These are phyloP conservation scores for Claviceps arundinis DNA, from an alignment of 2,329 filamentous ascomycete species.

Conservation along the genomic window DNA sequence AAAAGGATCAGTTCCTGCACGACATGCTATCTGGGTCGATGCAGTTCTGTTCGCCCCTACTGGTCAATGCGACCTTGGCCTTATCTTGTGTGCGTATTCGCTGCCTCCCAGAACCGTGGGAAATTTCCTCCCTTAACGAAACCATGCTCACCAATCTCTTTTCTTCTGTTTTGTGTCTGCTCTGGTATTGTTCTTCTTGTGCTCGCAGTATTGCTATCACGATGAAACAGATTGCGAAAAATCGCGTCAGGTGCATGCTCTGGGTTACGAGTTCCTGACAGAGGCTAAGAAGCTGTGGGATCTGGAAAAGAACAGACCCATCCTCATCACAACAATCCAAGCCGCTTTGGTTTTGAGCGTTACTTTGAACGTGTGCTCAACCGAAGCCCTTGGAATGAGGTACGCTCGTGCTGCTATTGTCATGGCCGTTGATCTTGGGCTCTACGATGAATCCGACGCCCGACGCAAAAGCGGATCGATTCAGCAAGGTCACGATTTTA, in stretches of 20 bases:
- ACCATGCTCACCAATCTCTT: neutral
- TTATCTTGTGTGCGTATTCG: conserved; percentile 2
- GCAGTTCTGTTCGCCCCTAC: neutral
- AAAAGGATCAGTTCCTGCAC: neutral
- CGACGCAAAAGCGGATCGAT: neutral
- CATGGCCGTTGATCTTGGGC: neutral
- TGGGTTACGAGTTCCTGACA: conserved; percentile 18
- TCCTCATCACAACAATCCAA: conserved; percentile 18
- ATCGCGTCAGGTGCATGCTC: conserved; percentile 15
- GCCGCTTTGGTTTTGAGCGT: conserved; percentile 14
- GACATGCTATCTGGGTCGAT: neutral
- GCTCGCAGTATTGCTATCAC: neutral
- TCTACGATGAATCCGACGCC: neutral
- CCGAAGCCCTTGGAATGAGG: neutral
- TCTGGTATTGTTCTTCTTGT: no score
- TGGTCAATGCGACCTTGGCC: conserved; percentile 1
- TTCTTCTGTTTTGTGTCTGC: neutral
- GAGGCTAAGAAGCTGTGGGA: conserved; percentile 20
- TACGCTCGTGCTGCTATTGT: neutral
- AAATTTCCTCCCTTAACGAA: neutral
- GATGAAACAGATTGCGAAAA: conserved; percentile 10
- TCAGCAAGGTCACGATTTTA: neutral
- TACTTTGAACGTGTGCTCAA: neutral
- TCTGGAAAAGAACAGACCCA: conserved; percentile 10
- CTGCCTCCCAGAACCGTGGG: conserved; percentile 8